Base-by-base conservation (phyloP, 1,284 basidiomycete genomes). In the Ustilago nuda region DNA sequence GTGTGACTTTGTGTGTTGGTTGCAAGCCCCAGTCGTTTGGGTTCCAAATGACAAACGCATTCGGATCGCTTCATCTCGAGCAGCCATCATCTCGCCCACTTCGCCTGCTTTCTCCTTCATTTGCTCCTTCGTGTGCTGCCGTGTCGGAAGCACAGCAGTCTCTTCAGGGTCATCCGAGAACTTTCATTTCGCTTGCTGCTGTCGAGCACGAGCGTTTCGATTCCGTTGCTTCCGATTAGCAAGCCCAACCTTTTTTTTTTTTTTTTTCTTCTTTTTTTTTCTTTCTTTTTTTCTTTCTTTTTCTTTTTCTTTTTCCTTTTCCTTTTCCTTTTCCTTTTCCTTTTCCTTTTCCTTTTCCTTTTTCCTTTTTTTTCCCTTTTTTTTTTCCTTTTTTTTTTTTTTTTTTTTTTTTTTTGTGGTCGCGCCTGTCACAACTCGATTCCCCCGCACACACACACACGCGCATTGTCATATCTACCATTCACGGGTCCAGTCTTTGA, bases 341-440 rank as follows among this genome's bases (percentile, higher is more conserved):
- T 45, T 19, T 1, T 45, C 3, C 3, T 27, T 27, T 27, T 27
- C 0, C 23, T 45, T 19, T 1, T 45, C 3, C 3, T 2, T 27
- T 27, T 27, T 27, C 9, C 23, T 45, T 9, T 1, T 45, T 27
- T 27, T 27, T 27, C 3, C 3, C 0, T 45, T 19, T 1, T 45
- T 27, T 27, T 27, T 27, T 27, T 27, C 0, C 23, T 45, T 19
- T 1, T 45, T 27, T 27, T 2, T 27, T 27, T 27, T 27, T 19
- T 45, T 45, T 9, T 1, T 45, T 27, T 27, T 27, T 27, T 2
- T 27, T 27, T 27, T 27, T 27, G 23, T 27, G 23, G 17, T 35
- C 17, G 53, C 53, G 35, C 53, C 53, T 55, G 53, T 55, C 53
- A 55, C 39, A 27, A 55, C 41, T 37, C 17, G 19, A 55, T 55